Evolutionary conservation across 2,329 filamentous ascomycete species (phyloP).

Genomic region (Colletotrichum filicis): DNA sequence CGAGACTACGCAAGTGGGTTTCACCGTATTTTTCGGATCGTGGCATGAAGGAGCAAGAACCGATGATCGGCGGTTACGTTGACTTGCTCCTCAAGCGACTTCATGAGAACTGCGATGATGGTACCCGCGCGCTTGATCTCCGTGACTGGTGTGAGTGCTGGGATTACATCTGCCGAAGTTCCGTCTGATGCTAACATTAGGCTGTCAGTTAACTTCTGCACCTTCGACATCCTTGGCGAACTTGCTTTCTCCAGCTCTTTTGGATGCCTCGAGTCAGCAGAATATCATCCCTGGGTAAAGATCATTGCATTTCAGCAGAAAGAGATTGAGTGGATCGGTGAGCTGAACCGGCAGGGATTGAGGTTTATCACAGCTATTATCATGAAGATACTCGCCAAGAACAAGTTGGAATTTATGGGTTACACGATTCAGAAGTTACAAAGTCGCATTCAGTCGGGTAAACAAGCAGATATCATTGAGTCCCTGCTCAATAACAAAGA

Average conservation of each 20-base stretch:
- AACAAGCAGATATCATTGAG: neutral
- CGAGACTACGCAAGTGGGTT: constrained; percentile 37
- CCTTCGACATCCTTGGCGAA: constrained; percentile 45
- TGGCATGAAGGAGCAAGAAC: constrained; percentile 44
- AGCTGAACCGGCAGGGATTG: neutral
- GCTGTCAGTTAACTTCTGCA: constrained; percentile 37
- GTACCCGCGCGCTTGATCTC: neutral
- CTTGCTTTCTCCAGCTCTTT: constrained; percentile 43
- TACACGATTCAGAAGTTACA: neutral
- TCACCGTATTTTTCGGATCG: constrained; percentile 42
- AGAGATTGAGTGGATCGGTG: neutral
- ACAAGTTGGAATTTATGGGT: neutral
- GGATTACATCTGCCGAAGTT: too few species aligned
- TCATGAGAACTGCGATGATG: constrained; percentile 11
- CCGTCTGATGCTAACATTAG: too few species aligned
- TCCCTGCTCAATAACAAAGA: neutral
- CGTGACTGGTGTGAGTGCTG: neutral
- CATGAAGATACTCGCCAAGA: neutral
- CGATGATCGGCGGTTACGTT: constrained; percentile 41
- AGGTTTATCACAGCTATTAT: neutral
- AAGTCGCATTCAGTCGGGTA: neutral
- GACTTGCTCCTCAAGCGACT: constrained; percentile 39
- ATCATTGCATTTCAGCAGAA: neutral
- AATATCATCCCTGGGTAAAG: neutral
- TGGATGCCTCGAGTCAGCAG: constrained; percentile 37